These are phyloP conservation scores for Lentinula guzmanii DNA, from an alignment of 768 basidiomycete species.

Conservation along the genomic window DNA sequence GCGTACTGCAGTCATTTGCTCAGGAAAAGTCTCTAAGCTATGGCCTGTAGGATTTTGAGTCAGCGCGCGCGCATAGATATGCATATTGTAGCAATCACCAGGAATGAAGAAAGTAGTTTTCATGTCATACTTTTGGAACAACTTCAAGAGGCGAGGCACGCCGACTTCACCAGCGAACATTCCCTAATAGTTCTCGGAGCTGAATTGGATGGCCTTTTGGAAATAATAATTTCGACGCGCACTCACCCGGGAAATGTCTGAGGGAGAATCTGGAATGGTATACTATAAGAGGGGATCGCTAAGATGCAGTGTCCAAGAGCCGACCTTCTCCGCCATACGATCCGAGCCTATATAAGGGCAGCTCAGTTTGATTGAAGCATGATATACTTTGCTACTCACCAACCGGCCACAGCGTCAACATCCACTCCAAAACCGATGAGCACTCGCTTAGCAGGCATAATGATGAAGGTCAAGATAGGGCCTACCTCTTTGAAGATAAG, in stretches of 20 bases:
- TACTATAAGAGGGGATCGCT: background rate
- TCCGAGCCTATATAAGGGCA: conserved; percentile 43
- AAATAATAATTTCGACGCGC: background rate
- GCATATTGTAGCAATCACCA: conserved; percentile 26
- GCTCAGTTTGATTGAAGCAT: background rate
- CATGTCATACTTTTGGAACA: conserved; percentile 65
- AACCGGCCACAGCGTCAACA: conserved; percentile 74
- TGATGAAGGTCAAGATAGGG: background rate
- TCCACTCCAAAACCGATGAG: conserved; percentile 65
- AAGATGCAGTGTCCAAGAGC: background rate
- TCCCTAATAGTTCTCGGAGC: conserved; percentile 27
- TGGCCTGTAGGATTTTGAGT: conserved; percentile 37
- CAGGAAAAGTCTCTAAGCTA: conserved; percentile 69
- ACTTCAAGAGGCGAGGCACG: conserved; percentile 57
- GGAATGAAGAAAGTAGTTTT: conserved; percentile 75
- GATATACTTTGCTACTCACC: conserved; percentile 16
- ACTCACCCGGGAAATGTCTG: conserved; percentile 58
- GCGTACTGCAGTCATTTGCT: conserved; percentile 61
- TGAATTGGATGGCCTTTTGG: conserved; percentile 2
- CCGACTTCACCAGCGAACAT: conserved; percentile 78
- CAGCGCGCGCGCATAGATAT: background rate
- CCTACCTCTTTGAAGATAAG: background rate
- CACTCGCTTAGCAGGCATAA: conserved; percentile 29
- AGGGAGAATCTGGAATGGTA: conserved; percentile 40
- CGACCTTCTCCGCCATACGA: conserved; percentile 61